Conservation (phyloP, 805 yeast genomes). For the Yarrowia sp. region DNA sequence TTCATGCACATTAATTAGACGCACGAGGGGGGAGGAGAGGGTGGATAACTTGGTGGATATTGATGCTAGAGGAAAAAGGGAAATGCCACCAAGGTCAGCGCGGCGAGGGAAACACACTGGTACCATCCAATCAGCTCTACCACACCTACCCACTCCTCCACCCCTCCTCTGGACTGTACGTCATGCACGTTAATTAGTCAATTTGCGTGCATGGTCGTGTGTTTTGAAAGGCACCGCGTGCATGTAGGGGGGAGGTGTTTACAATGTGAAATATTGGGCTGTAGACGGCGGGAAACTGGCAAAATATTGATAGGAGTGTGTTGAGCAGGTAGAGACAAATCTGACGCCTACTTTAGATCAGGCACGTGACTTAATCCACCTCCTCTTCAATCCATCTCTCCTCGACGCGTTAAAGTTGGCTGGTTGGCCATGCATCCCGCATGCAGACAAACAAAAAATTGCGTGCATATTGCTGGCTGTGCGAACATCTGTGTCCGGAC, state of each 20-base stretch:
- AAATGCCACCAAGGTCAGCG: background rate
- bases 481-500: slow-evolving; percentile 1
- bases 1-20: slow-evolving; percentile 34
- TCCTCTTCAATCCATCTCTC: background rate
- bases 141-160: background rate
- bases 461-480: background rate
- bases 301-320: too few species aligned
- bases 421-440: slow-evolving; percentile 4
- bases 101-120: too few species aligned
- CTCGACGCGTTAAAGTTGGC: slow-evolving; percentile 11
- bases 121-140: background rate
- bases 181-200: slow-evolving; percentile 31
- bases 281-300: too few species aligned
- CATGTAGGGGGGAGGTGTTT: background rate
- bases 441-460: background rate
- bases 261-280: background rate
- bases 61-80: background rate
- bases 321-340: too few species aligned
- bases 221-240: slow-evolving; percentile 21
- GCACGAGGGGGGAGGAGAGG: background rate
- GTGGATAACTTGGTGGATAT: background rate
- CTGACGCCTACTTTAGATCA: too few species aligned
- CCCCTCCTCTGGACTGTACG: background rate
- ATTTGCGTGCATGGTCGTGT: slow-evolving; percentile 38
- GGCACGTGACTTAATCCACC: background rate